These are phyloP conservation scores for Populus hybrid DNA, from an alignment of 441 rosid species.

Conservation along the genomic window DNA sequence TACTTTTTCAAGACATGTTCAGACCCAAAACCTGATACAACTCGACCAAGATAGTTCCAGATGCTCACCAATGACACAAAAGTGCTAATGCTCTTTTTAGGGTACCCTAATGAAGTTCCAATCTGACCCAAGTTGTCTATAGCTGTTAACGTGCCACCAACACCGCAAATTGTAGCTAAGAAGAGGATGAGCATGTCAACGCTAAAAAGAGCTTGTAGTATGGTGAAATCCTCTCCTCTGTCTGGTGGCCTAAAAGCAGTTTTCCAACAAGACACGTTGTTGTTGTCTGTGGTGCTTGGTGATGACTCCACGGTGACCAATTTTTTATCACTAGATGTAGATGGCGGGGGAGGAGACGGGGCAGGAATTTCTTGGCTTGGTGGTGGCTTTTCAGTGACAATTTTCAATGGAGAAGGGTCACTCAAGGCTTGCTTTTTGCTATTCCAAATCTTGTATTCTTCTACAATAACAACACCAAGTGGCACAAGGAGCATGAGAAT, in stretches of 20 bases:
- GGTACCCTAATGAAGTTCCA: constrained; percentile 62
- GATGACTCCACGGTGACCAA: not conserved
- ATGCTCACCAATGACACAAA: constrained; percentile 80
- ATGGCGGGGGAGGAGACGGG: constrained; percentile 5
- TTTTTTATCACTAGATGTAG: constrained; percentile 1
- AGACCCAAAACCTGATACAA: constrained; percentile 57
- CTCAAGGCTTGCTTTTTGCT: constrained; percentile 24
- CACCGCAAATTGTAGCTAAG: constrained; percentile 59
- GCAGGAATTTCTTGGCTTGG: constrained; percentile 5
- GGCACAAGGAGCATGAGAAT: constrained; percentile 44
- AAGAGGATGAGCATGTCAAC: constrained; percentile 65
- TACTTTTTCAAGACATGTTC: constrained; percentile 52
- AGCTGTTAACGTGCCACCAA: constrained; percentile 65
- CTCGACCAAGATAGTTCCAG: constrained; percentile 81
- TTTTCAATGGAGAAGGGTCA: constrained; percentile 35
- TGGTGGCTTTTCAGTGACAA: constrained; percentile 32
- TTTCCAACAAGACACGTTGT: constrained; percentile 48
- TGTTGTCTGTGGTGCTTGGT: constrained; percentile 3
- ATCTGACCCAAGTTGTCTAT: constrained; percentile 30
- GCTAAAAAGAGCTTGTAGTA: constrained; percentile 75
- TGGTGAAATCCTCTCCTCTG: constrained; percentile 77
- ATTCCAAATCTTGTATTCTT: constrained; percentile 44
- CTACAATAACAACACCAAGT: constrained; percentile 32
- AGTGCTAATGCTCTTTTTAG: constrained; percentile 52
- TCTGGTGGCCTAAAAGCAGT: constrained; percentile 52